These are phyloP conservation scores for Primulina huaijiensis DNA, from an alignment of 257 asterid species.

Conservation along the genomic window DNA sequence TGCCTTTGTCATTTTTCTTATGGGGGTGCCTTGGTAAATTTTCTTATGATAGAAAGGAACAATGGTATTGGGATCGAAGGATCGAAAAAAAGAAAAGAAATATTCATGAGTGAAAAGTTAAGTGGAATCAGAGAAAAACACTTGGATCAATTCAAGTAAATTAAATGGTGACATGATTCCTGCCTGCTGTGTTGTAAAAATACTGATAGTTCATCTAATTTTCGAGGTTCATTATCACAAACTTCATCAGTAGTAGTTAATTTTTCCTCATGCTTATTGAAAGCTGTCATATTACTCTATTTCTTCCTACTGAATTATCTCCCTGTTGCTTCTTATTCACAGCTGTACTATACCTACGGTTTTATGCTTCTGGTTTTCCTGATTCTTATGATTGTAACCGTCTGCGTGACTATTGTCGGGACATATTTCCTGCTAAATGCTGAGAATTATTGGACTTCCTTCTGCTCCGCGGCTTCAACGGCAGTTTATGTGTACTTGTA, in stretches of 20 bases:
- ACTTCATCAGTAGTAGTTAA: too few species aligned
- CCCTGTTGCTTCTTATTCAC: constrained; percentile 12
- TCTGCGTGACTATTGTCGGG: constrained; percentile 61
- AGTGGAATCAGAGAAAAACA: not conserved
- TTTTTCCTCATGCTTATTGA: too few species aligned
- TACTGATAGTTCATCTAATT: too few species aligned
- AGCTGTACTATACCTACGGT: constrained; percentile 69
- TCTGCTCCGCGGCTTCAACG: constrained; percentile 63
- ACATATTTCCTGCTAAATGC: constrained; percentile 67
- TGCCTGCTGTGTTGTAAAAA: too few species aligned
- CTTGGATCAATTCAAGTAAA: not conserved
- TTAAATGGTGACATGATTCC: not conserved
- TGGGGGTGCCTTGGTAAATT: not conserved
- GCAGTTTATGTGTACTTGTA: constrained; percentile 54
- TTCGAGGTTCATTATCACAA: too few species aligned
- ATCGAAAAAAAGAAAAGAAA: too few species aligned
- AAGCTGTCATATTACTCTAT: not conserved
- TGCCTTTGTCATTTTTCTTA: not conserved
- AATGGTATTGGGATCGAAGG: not conserved
- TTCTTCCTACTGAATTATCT: not conserved
- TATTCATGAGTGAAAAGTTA: not conserved
- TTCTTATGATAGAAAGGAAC: not conserved
- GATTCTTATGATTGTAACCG: constrained; percentile 59
- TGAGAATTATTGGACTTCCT: constrained; percentile 76
- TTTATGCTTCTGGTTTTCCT: constrained; percentile 66